phyloP scores from a whole-genome alignment of 345 rosid species.

The Bruguiera parviflora region DNA sequence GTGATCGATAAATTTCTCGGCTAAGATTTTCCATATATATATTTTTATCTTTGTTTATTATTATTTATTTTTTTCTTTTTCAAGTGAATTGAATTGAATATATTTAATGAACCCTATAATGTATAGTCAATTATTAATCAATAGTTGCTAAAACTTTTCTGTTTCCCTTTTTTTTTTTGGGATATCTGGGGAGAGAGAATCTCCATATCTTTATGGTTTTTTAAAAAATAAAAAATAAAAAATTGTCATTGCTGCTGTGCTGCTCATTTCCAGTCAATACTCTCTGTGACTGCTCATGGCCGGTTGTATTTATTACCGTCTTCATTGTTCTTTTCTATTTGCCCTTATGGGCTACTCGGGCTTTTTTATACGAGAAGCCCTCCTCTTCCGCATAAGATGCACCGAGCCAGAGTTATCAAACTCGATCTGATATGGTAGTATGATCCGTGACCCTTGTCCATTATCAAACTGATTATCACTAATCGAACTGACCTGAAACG shows the following conservation, averaged over 20 bases:
- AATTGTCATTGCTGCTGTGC: neutral
- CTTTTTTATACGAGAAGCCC: slow-evolving; percentile 23
- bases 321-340: neutral
- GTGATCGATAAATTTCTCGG: slow-evolving; percentile 29
- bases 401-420: no score
- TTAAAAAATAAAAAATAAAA: slow-evolving; percentile 19
- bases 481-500: no score
- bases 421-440: no score
- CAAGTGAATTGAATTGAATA: slow-evolving; percentile 21
- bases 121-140: neutral
- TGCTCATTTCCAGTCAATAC: neutral
- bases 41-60: neutral
- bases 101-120: slow-evolving; percentile 8
- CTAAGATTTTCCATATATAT: neutral
- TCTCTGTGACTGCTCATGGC: slow-evolving; percentile 19
- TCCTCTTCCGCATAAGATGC: neutral
- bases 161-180: slow-evolving; percentile 9
- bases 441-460: no score
- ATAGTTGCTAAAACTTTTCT: neutral
- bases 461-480: no score
- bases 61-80: neutral
- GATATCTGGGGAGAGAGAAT: slow-evolving; percentile 43
- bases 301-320: slow-evolving; percentile 18
- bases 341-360: slow-evolving; percentile 18
- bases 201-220: slow-evolving; percentile 32